Evolutionary conservation across 345 rosid species (phyloP).

Genomic region (Eucalyptus albens): DNA sequence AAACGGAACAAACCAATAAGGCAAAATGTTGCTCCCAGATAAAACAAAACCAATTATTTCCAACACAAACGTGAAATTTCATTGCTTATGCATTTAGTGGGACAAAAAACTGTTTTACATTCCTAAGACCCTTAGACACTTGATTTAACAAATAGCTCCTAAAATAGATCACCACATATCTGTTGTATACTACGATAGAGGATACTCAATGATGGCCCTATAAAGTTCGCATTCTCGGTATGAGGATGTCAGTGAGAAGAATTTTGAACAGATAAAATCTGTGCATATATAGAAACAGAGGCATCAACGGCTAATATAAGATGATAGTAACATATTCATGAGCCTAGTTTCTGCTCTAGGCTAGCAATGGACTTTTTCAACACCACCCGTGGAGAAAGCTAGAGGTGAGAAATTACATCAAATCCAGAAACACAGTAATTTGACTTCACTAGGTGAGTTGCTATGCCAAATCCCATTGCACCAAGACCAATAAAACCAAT

Average conservation of each 20-base stretch:
- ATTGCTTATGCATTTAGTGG: background rate
- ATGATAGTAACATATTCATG: background rate
- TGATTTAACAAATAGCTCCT: background rate
- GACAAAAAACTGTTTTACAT: background rate
- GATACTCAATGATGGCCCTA: background rate
- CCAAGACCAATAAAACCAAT: conserved; percentile 95
- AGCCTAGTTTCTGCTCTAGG: background rate
- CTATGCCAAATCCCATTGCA: conserved; percentile 99
- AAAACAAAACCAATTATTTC: background rate
- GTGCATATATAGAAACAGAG: background rate
- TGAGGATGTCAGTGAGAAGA: background rate
- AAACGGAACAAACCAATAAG: background rate
- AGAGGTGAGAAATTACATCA: conserved; percentile 46
- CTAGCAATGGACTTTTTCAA: background rate
- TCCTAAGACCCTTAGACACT: background rate
- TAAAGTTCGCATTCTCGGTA: background rate
- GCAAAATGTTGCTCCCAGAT: background rate
- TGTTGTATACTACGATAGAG: background rate
- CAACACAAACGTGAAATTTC: background rate
- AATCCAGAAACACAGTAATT: conserved; percentile 59
- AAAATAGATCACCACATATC: background rate
- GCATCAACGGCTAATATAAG: background rate
- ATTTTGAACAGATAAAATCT: background rate
- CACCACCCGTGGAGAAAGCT: background rate
- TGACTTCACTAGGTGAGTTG: conserved; percentile 61